Conservation (phyloP, 768 basidiomycete species). For the Mycena olivaceomarginata region DNA sequence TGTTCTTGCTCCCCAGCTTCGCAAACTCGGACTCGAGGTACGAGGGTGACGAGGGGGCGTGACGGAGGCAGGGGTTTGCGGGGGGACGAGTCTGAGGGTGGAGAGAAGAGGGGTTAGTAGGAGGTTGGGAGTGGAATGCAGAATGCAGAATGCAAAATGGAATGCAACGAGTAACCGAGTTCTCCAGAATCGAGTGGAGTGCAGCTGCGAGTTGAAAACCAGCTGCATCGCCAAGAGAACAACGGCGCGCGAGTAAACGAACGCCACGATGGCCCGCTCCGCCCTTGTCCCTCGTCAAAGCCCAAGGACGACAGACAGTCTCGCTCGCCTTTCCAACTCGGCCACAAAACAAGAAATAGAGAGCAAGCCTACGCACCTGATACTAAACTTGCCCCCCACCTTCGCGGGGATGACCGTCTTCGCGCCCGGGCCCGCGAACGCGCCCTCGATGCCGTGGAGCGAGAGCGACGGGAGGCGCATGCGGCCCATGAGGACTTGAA, state of each 20-base stretch:
- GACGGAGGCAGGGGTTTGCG: conserved; percentile 87
- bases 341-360: not conserved
- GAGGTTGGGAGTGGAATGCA: no score
- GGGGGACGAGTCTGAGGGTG: conserved; percentile 81
- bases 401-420: conserved; percentile 98
- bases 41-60: conserved; percentile 78
- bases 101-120: not conserved
- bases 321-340: not conserved
- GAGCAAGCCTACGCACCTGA: conserved; percentile 73
- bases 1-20: conserved; percentile 92
- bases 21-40: conserved; percentile 89
- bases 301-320: not conserved
- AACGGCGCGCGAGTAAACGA: no score
- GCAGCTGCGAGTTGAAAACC: no score
- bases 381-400: conserved; percentile 94
- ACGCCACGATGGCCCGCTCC: no score
- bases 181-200: not conserved
- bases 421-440: conserved; percentile 87
- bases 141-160: not conserved
- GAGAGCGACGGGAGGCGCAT: conserved; percentile 95
- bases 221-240: no score
- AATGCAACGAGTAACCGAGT: not conserved
- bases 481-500: conserved; percentile 87
- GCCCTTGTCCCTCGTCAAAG: no score
- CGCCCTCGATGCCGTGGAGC: conserved; percentile 96